phyloP scores from a whole-genome alignment of 805 yeast genomes.

The Groenewaldozyma tartarivorans region DNA sequence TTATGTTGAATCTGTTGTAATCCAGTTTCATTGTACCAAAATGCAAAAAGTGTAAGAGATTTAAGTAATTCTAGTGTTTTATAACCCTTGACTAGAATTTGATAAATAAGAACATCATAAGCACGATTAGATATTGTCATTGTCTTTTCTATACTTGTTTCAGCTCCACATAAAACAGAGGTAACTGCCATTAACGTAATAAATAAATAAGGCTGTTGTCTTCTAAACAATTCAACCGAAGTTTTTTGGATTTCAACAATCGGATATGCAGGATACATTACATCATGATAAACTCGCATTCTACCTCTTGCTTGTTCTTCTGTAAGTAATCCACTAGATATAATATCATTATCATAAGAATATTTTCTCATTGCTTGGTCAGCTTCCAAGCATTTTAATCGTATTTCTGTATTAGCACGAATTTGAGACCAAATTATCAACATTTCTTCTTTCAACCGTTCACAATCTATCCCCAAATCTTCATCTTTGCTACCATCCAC shows the following conservation, averaged over 20 bases:
- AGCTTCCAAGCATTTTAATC: slow-evolving; percentile 10
- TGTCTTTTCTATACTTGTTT: slow-evolving; percentile 1
- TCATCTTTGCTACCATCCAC: slow-evolving; percentile 1
- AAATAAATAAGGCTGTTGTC: slow-evolving; percentile 50
- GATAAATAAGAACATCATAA: slow-evolving; percentile 30
- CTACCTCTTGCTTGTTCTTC: slow-evolving; percentile 50
- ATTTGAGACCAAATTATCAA: slow-evolving; percentile 13
- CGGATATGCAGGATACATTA: slow-evolving; percentile 43
- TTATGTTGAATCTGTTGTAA: slow-evolving; percentile 62
- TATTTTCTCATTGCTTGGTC: neutral
- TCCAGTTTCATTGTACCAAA: slow-evolving; percentile 84
- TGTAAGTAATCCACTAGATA: slow-evolving; percentile 49
- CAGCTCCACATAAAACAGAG: slow-evolving; percentile 27
- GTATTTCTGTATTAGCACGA: slow-evolving; percentile 5
- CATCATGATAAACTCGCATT: slow-evolving; percentile 39
- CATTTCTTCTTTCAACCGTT: slow-evolving; percentile 14
- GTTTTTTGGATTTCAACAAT: slow-evolving; percentile 44
- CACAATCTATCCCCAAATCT: slow-evolving; percentile 12
- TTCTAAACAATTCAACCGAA: slow-evolving; percentile 39
- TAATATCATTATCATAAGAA: slow-evolving; percentile 26
- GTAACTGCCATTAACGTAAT: slow-evolving; percentile 56
- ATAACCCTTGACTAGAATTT: slow-evolving; percentile 58
- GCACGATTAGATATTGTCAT: slow-evolving; percentile 23
- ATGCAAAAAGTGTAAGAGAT: slow-evolving; percentile 46
- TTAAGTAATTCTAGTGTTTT: slow-evolving; percentile 62